phyloP scores from a whole-genome alignment of 1,284 basidiomycete genomes.

The Puccinia hordei region DNA sequence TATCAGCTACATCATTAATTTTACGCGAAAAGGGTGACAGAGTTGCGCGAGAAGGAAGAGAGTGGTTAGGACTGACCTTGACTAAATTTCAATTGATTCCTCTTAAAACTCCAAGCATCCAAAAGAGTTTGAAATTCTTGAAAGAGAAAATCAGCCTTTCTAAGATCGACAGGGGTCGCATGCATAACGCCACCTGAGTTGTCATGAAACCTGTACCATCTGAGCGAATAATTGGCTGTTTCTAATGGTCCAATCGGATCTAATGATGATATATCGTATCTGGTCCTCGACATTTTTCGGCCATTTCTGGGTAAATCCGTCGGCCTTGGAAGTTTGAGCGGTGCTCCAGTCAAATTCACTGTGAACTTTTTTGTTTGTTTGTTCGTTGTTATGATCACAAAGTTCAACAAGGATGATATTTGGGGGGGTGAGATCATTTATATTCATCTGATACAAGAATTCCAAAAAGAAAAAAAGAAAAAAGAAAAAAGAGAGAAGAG shows the following conservation, averaged over 20 bases:
- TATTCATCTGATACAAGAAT: too few relatives aligned
- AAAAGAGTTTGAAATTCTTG: slow-evolving; percentile 10
- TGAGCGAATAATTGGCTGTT: not conserved
- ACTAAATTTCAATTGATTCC: slow-evolving; percentile 17
- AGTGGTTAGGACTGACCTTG: slow-evolving; percentile 9
- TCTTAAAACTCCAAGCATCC: slow-evolving; percentile 28
- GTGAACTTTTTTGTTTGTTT: not conserved
- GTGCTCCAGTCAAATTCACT: not conserved
- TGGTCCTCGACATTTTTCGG: not conserved
- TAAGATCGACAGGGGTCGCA: not conserved
- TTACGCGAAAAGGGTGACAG: not conserved
- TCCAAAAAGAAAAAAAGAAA: not conserved
- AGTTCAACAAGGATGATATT: too few relatives aligned
- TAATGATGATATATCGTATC: not conserved
- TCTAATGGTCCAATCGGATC: not conserved
- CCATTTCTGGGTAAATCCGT: slow-evolving; percentile 11
- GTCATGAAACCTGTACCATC: slow-evolving; percentile 17
- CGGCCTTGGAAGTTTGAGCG: not conserved
- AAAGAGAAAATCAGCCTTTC: slow-evolving; percentile 2
- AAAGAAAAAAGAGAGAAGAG: too few relatives aligned
- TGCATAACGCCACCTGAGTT: slow-evolving; percentile 23
- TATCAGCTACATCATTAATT: not conserved
- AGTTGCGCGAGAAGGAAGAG: not conserved
- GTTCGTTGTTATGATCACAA: too few relatives aligned
- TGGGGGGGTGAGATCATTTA: too few relatives aligned